A percentile compares a stretch with the other conserved stretches of the same genome.
Conservation (phyloP, 306 rosid species). For the Cicer bijugum region DNA sequence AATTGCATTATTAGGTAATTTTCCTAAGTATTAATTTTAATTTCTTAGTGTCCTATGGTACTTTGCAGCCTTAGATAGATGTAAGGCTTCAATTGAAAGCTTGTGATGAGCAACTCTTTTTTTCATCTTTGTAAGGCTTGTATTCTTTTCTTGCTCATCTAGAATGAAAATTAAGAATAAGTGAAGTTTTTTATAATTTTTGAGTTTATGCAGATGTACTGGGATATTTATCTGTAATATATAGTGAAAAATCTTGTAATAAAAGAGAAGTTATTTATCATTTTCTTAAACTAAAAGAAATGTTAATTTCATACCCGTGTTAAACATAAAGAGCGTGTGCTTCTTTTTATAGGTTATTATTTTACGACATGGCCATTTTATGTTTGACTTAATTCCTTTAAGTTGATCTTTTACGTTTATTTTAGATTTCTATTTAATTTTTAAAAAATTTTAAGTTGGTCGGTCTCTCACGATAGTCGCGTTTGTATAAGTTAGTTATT, state of each 20-base stretch:
- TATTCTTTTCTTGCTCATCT: slow-evolving; percentile 45
- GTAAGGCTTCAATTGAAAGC: slow-evolving; percentile 13
- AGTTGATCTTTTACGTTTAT: too few relatives aligned
- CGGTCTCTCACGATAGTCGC: too few relatives aligned
- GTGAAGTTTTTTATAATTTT: not conserved
- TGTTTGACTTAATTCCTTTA: too few relatives aligned
- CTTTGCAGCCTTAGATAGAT: slow-evolving; percentile 32
- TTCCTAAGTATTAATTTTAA: slow-evolving; percentile 27
- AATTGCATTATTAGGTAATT: slow-evolving; percentile 31
- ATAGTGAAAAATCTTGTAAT: slow-evolving; percentile 8
- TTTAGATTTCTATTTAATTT: too few relatives aligned
- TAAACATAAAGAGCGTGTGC: not conserved
- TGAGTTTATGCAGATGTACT: slow-evolving; percentile 23
- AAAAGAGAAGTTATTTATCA: slow-evolving; percentile 3
- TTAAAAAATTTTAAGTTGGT: too few relatives aligned
- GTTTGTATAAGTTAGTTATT: too few relatives aligned
- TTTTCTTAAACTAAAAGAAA: not conserved
- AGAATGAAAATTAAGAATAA: slow-evolving; percentile 40
- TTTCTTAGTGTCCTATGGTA: slow-evolving; percentile 23
- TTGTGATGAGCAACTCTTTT: slow-evolving; percentile 31
- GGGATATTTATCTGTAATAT: slow-evolving; percentile 13
- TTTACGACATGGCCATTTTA: too few relatives aligned
- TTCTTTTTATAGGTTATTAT: too few relatives aligned
- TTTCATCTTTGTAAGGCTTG: slow-evolving; percentile 27
- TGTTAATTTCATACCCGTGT: not conserved